phyloP scores from a whole-genome alignment of 2,329 filamentous ascomycete genomes.

The Botrytis fragariae region DNA sequence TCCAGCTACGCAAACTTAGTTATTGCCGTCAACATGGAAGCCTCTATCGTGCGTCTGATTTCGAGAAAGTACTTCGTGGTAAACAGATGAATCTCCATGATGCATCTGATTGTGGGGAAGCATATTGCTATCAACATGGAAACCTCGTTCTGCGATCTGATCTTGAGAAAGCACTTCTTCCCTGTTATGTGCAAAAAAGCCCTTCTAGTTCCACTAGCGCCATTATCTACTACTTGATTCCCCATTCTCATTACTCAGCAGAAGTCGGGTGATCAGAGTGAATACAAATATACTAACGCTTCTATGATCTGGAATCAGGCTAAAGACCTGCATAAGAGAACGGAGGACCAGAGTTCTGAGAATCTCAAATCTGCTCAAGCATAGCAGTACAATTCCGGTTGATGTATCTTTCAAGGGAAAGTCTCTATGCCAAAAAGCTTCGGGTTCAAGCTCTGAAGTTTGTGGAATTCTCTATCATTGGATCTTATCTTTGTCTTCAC shows the following conservation, averaged over 20 bases:
- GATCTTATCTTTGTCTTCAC: background rate
- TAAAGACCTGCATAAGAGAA: background rate
- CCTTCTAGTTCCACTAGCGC: background rate
- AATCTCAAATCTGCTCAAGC: background rate
- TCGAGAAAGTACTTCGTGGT: too few species aligned
- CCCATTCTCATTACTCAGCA: too few species aligned
- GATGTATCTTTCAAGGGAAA: background rate
- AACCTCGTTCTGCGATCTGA: background rate
- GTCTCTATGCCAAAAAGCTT: background rate
- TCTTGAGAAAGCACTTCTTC: background rate
- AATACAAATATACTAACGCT: background rate
- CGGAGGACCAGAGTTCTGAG: too few species aligned
- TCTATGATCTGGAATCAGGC: background rate
- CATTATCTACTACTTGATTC: background rate
- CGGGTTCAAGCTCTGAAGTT: background rate
- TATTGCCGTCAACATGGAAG: too few species aligned
- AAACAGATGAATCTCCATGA: too few species aligned
- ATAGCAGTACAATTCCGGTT: background rate
- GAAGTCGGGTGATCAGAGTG: background rate
- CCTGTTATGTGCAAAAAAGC: background rate
- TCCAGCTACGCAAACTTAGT: background rate
- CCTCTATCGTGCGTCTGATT: background rate
- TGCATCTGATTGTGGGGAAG: too few species aligned
- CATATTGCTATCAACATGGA: too few species aligned
- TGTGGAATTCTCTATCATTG: rapidly evolving